Conservation (phyloP, 2,329 filamentous ascomycete genomes). For the Ophiostoma novo-ulmi region DNA sequence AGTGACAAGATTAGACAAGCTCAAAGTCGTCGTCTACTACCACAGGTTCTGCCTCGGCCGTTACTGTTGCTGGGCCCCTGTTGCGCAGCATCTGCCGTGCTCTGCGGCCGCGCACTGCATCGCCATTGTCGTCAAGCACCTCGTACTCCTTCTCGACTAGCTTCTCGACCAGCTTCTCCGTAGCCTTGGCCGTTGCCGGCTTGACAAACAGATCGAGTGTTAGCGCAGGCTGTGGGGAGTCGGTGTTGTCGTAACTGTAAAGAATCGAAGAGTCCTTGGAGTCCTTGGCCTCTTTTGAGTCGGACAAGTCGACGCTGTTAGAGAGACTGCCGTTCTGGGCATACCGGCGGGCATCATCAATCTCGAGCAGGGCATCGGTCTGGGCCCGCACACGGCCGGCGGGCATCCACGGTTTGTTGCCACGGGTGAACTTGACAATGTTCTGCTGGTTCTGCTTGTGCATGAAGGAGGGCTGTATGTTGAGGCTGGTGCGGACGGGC, state of each 20-base stretch:
- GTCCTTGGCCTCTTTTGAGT: constrained; percentile 26
- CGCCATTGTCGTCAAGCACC: constrained; percentile 43
- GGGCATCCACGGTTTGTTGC: constrained; percentile 29
- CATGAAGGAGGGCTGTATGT: not conserved
- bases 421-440: constrained; percentile 37
- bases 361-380: constrained; percentile 35
- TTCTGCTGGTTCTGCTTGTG: constrained; percentile 33
- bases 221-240: constrained; percentile 38
- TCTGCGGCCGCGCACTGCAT: constrained; percentile 42
- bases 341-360: constrained; percentile 34
- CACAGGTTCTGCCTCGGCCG: constrained; percentile 5
- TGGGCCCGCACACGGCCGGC: constrained; percentile 34
- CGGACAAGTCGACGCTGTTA: constrained; percentile 25
- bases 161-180: constrained; percentile 40
- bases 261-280: constrained; percentile 29
- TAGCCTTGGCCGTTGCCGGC: constrained; percentile 35
- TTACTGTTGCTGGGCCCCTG: constrained; percentile 21
- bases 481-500: constrained; percentile 11
- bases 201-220: constrained; percentile 38
- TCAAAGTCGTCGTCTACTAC: constrained; percentile 29
- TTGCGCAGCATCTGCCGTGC: constrained; percentile 40
- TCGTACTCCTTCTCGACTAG: constrained; percentile 45
- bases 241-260: constrained; percentile 42
- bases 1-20: constrained; percentile 23
- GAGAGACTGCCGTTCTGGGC: not conserved